phyloP scores from a whole-genome alignment of 179 eudicot species.

The Patellifolia procumbens region DNA sequence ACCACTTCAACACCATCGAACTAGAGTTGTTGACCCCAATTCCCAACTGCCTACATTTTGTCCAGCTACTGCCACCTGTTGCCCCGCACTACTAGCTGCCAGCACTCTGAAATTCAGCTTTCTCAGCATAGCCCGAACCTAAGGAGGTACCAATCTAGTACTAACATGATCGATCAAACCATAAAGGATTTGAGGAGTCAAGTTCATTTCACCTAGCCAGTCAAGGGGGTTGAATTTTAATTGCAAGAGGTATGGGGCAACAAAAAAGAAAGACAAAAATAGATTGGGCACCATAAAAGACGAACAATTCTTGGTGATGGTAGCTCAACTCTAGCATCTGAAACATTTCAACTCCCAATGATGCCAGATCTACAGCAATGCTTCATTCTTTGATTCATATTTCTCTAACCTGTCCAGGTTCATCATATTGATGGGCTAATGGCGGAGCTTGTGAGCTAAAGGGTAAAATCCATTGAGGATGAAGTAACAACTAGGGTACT shows the following conservation, averaged over 20 bases:
- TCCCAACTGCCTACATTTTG: background rate
- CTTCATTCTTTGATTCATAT: background rate
- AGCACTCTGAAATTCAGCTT: background rate
- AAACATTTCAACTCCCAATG: background rate
- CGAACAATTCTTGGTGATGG: background rate
- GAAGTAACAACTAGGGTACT: too few relatives aligned
- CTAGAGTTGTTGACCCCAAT: background rate
- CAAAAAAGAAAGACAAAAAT: background rate
- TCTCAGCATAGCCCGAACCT: background rate
- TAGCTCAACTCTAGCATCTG: background rate
- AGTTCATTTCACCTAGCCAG: background rate
- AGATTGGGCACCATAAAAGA: background rate
- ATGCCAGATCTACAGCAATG: background rate
- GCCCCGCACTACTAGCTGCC: background rate
- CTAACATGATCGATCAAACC: background rate
- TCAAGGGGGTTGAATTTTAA: background rate
- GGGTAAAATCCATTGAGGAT: too few relatives aligned
- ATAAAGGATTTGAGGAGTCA: background rate
- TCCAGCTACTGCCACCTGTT: background rate
- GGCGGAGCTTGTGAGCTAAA: too few relatives aligned
- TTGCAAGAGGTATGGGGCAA: background rate
- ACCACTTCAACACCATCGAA: too few relatives aligned
- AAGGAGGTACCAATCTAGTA: background rate
- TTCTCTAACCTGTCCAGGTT: background rate
- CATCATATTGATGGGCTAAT: background rate